These are phyloP conservation scores for Hirsutella minnesotensis DNA, from an alignment of 2,329 filamentous ascomycete genomes.

Conservation along the genomic window DNA sequence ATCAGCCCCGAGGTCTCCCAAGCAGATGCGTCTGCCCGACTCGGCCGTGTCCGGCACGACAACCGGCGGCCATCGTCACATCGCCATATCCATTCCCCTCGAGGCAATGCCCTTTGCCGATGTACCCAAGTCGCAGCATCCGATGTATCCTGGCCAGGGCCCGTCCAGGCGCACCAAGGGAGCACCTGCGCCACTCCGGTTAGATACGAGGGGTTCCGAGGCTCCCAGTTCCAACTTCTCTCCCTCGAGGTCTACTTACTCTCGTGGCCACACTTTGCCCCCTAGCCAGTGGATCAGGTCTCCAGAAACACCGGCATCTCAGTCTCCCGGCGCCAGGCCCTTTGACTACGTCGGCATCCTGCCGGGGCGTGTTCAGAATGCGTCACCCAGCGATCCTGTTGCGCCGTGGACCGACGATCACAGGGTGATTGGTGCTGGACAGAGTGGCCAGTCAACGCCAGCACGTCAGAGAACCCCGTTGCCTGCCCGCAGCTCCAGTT, in stretches of 20 bases:
- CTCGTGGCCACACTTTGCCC: background rate
- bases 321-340: conserved; percentile 7
- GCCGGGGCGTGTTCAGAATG: conserved; percentile 11
- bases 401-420: conserved; percentile 5
- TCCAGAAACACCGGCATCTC: conserved; percentile 5
- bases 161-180: background rate
- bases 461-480: conserved; percentile 8
- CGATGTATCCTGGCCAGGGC: conserved; percentile 11
- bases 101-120: conserved; percentile 32
- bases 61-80: conserved; percentile 40
- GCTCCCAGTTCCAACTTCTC: background rate
- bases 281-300: background rate
- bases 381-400: conserved; percentile 9
- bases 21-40: conserved; percentile 35
- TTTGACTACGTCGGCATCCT: conserved; percentile 12
- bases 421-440: background rate
- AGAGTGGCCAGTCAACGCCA: background rate
- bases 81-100: conserved; percentile 48
- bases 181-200: background rate
- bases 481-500: conserved; percentile 16
- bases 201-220: background rate
- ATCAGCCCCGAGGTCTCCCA: conserved; percentile 16
- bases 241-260: background rate
- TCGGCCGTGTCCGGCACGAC: conserved; percentile 43
- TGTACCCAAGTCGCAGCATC: conserved; percentile 20